phyloP scores from a whole-genome alignment of 2,329 filamentous ascomycete genomes.

The Xylariales sp. region DNA sequence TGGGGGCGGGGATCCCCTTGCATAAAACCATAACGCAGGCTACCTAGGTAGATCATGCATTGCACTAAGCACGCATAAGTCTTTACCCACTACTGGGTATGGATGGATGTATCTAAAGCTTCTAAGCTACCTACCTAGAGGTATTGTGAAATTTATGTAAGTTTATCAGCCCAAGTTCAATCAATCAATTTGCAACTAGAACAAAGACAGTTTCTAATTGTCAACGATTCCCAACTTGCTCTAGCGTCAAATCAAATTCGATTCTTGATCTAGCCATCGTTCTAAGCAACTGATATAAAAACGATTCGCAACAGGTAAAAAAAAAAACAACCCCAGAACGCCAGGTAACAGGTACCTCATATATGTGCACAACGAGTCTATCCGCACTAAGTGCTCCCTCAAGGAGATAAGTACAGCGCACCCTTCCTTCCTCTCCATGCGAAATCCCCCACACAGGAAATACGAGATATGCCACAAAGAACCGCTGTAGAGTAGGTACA shows the following conservation, averaged over 20 bases:
- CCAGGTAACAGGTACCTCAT: not conserved
- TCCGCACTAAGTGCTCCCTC: not conserved
- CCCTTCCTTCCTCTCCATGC: not conserved
- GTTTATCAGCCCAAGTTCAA: no score
- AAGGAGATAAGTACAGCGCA: not conserved
- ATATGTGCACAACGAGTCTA: no score
- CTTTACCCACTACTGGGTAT: no score
- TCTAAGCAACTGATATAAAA: not conserved
- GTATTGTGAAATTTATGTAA: no score
- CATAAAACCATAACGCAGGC: no score
- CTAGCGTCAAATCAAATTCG: not conserved
- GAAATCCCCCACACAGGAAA: not conserved
- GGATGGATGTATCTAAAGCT: no score
- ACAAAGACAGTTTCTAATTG: no score
- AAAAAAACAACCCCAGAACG: not conserved
- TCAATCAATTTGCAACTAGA: no score
- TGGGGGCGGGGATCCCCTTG: constrained; percentile 16
- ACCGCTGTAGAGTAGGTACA: no score
- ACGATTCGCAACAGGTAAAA: not conserved
- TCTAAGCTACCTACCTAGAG: no score
- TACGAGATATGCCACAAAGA: no score
- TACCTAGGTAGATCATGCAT: not conserved
- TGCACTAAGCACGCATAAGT: not conserved
- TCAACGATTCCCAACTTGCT: no score
- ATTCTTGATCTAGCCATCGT: not conserved